Evolutionary conservation across 2,329 filamentous ascomycete species (phyloP).

Genomic region (Tolypocladium sp.): DNA sequence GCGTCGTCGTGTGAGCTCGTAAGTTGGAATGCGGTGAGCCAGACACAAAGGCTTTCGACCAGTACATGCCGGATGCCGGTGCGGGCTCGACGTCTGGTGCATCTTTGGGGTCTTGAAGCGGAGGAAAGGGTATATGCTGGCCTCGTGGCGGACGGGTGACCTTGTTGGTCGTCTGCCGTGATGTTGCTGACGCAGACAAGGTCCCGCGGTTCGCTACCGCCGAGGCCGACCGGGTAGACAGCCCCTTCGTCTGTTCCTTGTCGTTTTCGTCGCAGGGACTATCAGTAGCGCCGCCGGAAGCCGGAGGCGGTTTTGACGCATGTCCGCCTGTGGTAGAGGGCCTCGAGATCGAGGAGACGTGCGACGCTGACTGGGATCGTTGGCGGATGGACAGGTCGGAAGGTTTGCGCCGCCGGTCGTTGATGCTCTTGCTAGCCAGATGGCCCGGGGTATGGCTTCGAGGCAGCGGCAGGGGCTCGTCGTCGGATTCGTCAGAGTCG

Average conservation of each 20-base stretch:
- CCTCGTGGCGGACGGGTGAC: constrained; percentile 22
- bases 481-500: constrained; percentile 24
- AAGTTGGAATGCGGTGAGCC: constrained; percentile 51
- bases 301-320: constrained; percentile 12
- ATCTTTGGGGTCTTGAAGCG: constrained; percentile 45
- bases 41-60: constrained; percentile 57
- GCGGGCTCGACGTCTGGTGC: constrained; percentile 52
- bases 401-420: constrained; percentile 38
- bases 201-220: constrained; percentile 30
- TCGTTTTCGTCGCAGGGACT: constrained; percentile 13
- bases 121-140: constrained; percentile 41
- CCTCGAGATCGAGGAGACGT: constrained; percentile 19
- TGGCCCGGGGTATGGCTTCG: constrained; percentile 56
- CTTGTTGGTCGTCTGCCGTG: constrained; percentile 6
- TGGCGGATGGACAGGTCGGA: constrained; percentile 45
- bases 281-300: constrained; percentile 13
- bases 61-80: constrained; percentile 64
- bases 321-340: constrained; percentile 9
- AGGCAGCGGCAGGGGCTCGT: constrained; percentile 28
- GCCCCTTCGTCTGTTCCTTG: constrained; percentile 24
- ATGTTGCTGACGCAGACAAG: constrained; percentile 6
- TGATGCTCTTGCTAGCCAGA: constrained; percentile 45
- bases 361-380: constrained; percentile 41
- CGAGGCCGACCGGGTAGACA: constrained; percentile 43
- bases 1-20: constrained; percentile 57